Percentiles rank a stretch among this genome's conserved stretches.
phyloP scores from a whole-genome alignment of 768 basidiomycete genomes.

The Suillus lakei region DNA sequence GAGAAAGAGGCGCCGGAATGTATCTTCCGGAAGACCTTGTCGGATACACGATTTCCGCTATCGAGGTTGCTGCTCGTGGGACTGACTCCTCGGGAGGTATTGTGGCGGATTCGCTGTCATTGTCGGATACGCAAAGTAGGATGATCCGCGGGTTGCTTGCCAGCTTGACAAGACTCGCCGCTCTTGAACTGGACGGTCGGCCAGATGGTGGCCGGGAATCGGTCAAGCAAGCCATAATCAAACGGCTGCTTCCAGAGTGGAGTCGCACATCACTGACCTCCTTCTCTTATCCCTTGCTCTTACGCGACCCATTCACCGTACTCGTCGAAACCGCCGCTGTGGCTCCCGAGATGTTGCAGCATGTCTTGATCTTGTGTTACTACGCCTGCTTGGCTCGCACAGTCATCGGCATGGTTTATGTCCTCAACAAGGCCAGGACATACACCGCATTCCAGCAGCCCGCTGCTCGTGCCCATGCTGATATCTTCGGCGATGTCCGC shows the following conservation, averaged over 20 bases:
- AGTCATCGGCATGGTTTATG: conserved; percentile 83
- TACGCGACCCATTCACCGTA: conserved; percentile 89
- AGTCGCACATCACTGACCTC: conserved; percentile 83
- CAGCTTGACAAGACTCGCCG: conserved; percentile 68
- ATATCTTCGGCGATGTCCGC: conserved; percentile 82
- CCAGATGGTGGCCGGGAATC: conserved; percentile 78
- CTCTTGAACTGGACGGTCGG: conserved; percentile 69
- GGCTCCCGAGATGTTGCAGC: conserved; percentile 85
- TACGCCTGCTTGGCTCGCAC: conserved; percentile 89
- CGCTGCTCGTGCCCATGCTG: conserved; percentile 57
- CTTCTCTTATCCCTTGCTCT: conserved; percentile 83
- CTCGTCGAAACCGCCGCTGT: conserved; percentile 91
- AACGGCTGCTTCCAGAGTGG: conserved; percentile 91
- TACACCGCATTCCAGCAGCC: conserved; percentile 48
- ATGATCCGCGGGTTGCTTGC: conserved; percentile 80
- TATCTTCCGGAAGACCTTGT: conserved; percentile 93
- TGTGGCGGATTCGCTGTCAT: conserved; percentile 62
- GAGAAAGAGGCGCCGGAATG: conserved; percentile 81
- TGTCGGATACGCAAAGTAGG: conserved; percentile 77
- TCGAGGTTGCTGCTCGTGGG: conserved; percentile 85
- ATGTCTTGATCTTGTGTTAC: conserved; percentile 87
- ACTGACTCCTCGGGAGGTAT: conserved; percentile 49
- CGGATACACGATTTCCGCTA: conserved; percentile 82
- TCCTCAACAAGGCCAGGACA: conserved; percentile 73
- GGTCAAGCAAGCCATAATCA: conserved; percentile 85